Conservation (phyloP, 257 asterid species). For the Penstemon eatonii region DNA sequence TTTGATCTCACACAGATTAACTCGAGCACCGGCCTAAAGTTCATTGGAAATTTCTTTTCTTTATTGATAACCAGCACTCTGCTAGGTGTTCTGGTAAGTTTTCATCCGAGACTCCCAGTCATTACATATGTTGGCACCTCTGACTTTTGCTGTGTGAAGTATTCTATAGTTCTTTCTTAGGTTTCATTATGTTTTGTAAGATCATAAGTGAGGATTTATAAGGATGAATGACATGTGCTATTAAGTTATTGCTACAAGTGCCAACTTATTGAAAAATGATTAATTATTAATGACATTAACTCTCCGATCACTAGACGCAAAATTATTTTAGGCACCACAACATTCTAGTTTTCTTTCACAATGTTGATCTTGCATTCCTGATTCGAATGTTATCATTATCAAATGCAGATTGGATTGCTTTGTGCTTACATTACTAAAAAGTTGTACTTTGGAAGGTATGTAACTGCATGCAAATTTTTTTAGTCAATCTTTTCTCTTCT, state of each 20-base stretch:
- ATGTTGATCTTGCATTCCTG: neutral
- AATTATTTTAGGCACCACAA: neutral
- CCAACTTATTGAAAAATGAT: neutral
- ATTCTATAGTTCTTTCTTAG: neutral
- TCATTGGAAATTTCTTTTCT: conserved; percentile 50
- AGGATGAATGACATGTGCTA: neutral
- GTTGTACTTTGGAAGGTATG: conserved; percentile 61
- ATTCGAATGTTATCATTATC: conserved; percentile 2
- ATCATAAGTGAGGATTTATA: neutral
- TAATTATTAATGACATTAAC: neutral
- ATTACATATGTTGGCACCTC: conserved; percentile 11
- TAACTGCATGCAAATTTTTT: conserved; percentile 15
- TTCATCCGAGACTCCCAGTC: conserved; percentile 8
- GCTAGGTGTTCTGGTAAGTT: conserved; percentile 64
- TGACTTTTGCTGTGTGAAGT: neutral
- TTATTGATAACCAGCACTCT: conserved; percentile 68
- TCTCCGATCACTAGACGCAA: neutral
- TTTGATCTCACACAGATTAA: conserved; percentile 53
- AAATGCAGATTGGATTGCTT: conserved; percentile 67
- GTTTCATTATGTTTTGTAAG: neutral
- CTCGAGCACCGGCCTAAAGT: conserved; percentile 35
- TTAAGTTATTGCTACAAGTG: neutral
- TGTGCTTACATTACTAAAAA: conserved; percentile 61
- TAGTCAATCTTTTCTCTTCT: conserved; percentile 6
- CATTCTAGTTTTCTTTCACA: conserved; percentile 3